A percentile compares a stretch with the other conserved stretches of the same genome.
These are phyloP conservation scores for Thalia dealbata DNA, from an alignment of 176 grass and related monocot species.

Conservation along the genomic window DNA sequence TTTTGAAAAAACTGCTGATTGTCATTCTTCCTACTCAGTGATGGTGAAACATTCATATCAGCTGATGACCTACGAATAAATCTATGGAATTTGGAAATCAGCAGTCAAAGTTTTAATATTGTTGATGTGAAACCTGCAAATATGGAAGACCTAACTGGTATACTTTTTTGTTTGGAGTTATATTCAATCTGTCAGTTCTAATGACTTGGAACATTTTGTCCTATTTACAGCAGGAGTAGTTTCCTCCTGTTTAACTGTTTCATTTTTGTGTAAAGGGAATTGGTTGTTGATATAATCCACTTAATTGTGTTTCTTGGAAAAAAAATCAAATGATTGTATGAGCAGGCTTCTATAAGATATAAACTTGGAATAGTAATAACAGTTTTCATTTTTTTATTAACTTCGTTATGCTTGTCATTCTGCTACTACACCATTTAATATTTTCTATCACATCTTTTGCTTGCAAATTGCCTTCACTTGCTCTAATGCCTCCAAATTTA, in stretches of 20 bases:
- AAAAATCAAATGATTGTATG: neutral
- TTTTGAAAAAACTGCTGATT: neutral
- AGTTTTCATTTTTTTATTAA: neutral
- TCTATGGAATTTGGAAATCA: conserved; percentile 14
- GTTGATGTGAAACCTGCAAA: conserved; percentile 11
- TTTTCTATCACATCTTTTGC: neutral
- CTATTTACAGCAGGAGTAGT: too few species aligned
- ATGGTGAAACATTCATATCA: conserved; percentile 13
- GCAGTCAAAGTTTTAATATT: conserved; percentile 14
- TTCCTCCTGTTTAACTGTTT: neutral
- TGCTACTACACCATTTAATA: neutral
- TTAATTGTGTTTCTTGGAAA: neutral
- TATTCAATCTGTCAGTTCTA: neutral
- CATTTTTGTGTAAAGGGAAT: neutral
- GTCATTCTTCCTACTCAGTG: conserved; percentile 3
- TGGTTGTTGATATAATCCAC: neutral
- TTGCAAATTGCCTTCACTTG: neutral
- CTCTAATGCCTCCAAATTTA: neutral
- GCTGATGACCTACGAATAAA: conserved; percentile 11
- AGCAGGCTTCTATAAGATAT: neutral
- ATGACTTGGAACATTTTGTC: neutral
- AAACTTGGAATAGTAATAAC: neutral
- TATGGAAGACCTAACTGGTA: conserved; percentile 16
- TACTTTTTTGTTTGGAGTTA: neutral
- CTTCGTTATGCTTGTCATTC: neutral